Evolutionary conservation across 805 yeast genomes (phyloP), one percentile per base, ranked within the genome.

Genomic region (Wickerhamiella cacticola): DNA sequence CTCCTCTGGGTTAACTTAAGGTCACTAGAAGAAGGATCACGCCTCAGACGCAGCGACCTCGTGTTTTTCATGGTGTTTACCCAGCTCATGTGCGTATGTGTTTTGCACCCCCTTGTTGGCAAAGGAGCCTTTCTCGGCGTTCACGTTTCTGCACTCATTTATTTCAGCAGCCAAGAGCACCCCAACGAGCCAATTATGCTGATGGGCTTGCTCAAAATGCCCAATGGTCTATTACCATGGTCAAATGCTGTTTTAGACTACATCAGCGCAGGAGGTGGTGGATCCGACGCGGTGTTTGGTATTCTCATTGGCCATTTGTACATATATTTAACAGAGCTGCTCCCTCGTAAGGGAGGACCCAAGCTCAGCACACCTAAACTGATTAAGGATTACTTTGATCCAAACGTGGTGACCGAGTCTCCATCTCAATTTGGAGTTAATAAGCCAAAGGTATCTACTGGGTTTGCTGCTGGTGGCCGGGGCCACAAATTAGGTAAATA

Each of bases 311-410:
- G 47, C 13, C 41, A 44, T 26, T 25, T 35, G 23, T 33, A 16
- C 19, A 15, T 44, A n/a, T 44, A 18, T 19, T 24, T 44, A 9
- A 44, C 47, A 3, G 47, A 25, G 23, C 26, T 44, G n/a, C 41
- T 44, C 10, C 47, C 47, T 4, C 16, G 18, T 5, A 23, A 25
- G 15, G 35, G 41, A 7, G 47, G 47, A 5, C 47, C 47, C 9
- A 19, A 29, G n/a, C 35, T 44, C n/a, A 9, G 7, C 19, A 44
- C 47, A 7, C 45, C 45, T 4, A 19, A 12, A 19, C n/a, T 31
- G 19, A 12, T 31, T 19, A 35, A 35, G 8, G 15, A 23, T 12
- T 43, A 40, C 9, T 18, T 31, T 13, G n/a, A 29, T 15, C 5
- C 33, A 29, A n/a, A n/a, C n/a, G n/a, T n/a, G n/a, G n/a, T n/a